Conservation (phyloP, 2,329 filamentous ascomycete genomes). For the Curvularia verruculosa region DNA sequence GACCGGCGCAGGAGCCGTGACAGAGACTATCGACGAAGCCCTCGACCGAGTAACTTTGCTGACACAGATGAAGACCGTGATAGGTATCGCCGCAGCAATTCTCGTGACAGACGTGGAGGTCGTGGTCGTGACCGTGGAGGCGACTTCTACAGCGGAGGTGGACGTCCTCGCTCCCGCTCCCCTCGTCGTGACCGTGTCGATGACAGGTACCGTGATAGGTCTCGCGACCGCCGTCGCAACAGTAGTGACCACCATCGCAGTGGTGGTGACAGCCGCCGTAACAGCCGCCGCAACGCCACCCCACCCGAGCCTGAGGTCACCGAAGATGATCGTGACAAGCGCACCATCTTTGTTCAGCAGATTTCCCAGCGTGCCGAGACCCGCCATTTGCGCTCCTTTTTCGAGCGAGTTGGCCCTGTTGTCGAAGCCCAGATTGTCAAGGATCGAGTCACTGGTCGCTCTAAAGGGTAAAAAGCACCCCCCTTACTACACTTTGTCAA, state of each 20-base stretch:
- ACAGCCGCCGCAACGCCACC: slow-evolving; percentile 50
- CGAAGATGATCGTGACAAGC: slow-evolving; percentile 94
- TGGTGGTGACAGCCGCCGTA: slow-evolving; percentile 54
- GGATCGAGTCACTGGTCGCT: slow-evolving; percentile 93
- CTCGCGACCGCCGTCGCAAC: slow-evolving; percentile 54
- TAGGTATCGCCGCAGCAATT: slow-evolving; percentile 36
- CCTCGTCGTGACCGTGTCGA: slow-evolving; percentile 51
- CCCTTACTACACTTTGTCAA: background rate
- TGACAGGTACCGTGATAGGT: slow-evolving; percentile 52
- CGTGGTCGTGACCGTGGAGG: slow-evolving; percentile 39
- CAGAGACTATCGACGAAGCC: slow-evolving; percentile 35
- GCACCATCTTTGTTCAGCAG: slow-evolving; percentile 98
- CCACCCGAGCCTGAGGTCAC: slow-evolving; percentile 72
- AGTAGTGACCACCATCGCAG: slow-evolving; percentile 53
- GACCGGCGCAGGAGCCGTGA: slow-evolving; percentile 43
- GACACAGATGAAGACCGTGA: slow-evolving; percentile 49
- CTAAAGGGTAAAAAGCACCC: slow-evolving; percentile 81
- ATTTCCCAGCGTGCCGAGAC: slow-evolving; percentile 91
- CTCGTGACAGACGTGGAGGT: slow-evolving; percentile 37
- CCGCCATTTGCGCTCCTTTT: slow-evolving; percentile 91
- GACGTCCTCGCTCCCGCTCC: slow-evolving; percentile 47
- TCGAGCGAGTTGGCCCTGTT: slow-evolving; percentile 91
- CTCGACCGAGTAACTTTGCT: slow-evolving; percentile 43
- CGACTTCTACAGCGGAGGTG: slow-evolving; percentile 50
- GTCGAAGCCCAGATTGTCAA: slow-evolving; percentile 99